These are phyloP conservation scores for Colletotrichum tanaceti DNA, from an alignment of 2,329 filamentous ascomycete genomes.

Conservation along the genomic window DNA sequence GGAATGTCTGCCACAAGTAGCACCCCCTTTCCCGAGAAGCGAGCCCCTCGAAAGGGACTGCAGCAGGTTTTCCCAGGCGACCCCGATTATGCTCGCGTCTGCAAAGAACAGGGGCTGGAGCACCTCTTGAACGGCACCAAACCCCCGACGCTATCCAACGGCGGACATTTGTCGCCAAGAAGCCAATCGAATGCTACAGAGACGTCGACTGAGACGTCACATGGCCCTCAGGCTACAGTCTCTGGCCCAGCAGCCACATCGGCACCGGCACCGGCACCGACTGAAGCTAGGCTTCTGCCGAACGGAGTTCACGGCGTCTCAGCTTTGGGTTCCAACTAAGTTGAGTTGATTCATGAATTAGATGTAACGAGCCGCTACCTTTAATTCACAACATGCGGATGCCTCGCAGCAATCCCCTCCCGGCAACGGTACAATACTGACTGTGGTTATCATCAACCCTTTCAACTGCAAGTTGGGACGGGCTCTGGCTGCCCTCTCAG, in stretches of 20 bases:
- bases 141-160: constrained; percentile 60
- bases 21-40: constrained; percentile 65
- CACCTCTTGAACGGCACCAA: constrained; percentile 62
- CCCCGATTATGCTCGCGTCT: constrained; percentile 66
- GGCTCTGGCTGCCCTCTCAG: constrained; percentile 8
- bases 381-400: constrained; percentile 35
- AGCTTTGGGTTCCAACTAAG: constrained; percentile 27
- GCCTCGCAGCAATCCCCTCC: constrained; percentile 9
- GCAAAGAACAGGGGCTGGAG: constrained; percentile 67
- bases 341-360: constrained; percentile 31
- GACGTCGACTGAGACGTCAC: constrained; percentile 25
- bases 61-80: constrained; percentile 65
- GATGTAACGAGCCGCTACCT: constrained; percentile 27
- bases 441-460: constrained; percentile 1
- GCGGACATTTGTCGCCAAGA: constrained; percentile 59
- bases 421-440: constrained; percentile 9
- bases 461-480: neutral
- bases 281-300: constrained; percentile 21
- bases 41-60: constrained; percentile 66
- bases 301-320: constrained; percentile 38
- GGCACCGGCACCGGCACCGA: neutral
- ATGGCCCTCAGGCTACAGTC: constrained; percentile 20
- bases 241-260: constrained; percentile 10
- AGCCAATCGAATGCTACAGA: constrained; percentile 47
- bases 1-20: constrained; percentile 60